A percentile compares a stretch with the other conserved stretches of the same genome.
These are phyloP conservation scores for Pseudopyrenochaeta lycopersici DNA, from an alignment of 2,329 filamentous ascomycete genomes.

Conservation along the genomic window DNA sequence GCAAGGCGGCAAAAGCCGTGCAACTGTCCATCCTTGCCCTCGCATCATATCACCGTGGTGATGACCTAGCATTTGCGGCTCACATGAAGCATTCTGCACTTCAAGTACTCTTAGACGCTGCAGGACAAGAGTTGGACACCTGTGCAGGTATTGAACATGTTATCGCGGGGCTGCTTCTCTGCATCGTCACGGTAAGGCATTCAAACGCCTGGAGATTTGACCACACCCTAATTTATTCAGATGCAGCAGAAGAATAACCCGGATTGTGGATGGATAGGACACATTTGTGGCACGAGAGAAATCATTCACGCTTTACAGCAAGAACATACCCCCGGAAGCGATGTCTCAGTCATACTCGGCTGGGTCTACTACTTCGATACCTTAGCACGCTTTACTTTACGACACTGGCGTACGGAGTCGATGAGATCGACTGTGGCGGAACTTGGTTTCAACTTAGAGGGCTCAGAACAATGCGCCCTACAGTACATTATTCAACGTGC, in stretches of 20 bases:
- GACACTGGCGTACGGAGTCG: constrained; percentile 18
- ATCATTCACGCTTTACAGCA: constrained; percentile 4
- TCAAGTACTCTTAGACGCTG: not conserved
- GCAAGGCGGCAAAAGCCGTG: constrained; percentile 3
- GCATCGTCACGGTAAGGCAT: constrained; percentile 3
- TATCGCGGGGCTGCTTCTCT: constrained; percentile 6
- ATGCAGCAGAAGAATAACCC: not conserved
- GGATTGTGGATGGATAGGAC: constrained; percentile 9
- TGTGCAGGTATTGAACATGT: constrained; percentile 5
- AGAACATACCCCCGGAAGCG: not conserved
- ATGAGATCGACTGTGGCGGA: constrained; percentile 3
- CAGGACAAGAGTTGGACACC: not conserved
- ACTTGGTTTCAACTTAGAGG: constrained; percentile 5
- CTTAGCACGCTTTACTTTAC: constrained; percentile 13
- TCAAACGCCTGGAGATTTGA: not conserved
- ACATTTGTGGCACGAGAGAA: constrained; percentile 6
- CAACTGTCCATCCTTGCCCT: constrained; percentile 5
- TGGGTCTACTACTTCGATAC: constrained; percentile 17
- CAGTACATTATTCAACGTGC: constrained; percentile 4
- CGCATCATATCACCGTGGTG: constrained; percentile 7
- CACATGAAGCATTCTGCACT: constrained; percentile 2
- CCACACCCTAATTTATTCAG: not conserved
- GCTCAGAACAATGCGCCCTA: not conserved
- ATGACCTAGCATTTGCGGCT: not conserved
- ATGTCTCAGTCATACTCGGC: not conserved